Conservation (phyloP, 352 stramenopile species). For the Phytophthora melonis region DNA sequence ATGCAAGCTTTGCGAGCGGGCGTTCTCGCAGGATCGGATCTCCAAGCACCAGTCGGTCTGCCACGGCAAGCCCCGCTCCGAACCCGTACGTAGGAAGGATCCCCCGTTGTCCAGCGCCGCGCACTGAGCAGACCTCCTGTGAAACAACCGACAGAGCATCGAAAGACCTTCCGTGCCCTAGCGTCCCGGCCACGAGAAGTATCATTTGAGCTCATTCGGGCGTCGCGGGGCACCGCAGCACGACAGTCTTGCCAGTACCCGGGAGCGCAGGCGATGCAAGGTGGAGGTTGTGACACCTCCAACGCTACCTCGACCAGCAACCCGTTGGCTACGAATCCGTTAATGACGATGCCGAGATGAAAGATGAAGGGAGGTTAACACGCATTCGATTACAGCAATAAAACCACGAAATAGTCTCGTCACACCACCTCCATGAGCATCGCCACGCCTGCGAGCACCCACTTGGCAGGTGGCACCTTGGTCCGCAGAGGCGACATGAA, state of each 20-base stretch:
- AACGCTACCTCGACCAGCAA: constrained; percentile 67
- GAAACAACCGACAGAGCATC: neutral
- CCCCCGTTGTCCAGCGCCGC: neutral
- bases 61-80: constrained; percentile 23
- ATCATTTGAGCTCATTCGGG: constrained; percentile 8
- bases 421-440: constrained; percentile 91
- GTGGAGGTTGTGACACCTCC: constrained; percentile 42
- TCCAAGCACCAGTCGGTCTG: constrained; percentile 79
- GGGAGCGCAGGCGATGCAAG: constrained; percentile 23
- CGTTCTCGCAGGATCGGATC: constrained; percentile 69
- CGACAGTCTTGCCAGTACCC: constrained; percentile 21
- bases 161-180: constrained; percentile 5
- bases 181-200: constrained; percentile 3
- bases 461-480: constrained; percentile 90
- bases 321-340: constrained; percentile 51
- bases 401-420: neutral
- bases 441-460: constrained; percentile 90
- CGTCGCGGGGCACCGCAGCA: neutral
- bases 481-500: constrained; percentile 90
- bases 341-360: constrained; percentile 51
- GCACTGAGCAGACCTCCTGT: neutral
- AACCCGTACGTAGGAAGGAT: neutral
- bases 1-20: constrained; percentile 64
- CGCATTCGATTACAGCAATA: neutral
- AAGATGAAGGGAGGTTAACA: neutral